These are phyloP conservation scores for Capronia epimyces DNA, from an alignment of 2,329 filamentous ascomycete species.

Conservation along the genomic window DNA sequence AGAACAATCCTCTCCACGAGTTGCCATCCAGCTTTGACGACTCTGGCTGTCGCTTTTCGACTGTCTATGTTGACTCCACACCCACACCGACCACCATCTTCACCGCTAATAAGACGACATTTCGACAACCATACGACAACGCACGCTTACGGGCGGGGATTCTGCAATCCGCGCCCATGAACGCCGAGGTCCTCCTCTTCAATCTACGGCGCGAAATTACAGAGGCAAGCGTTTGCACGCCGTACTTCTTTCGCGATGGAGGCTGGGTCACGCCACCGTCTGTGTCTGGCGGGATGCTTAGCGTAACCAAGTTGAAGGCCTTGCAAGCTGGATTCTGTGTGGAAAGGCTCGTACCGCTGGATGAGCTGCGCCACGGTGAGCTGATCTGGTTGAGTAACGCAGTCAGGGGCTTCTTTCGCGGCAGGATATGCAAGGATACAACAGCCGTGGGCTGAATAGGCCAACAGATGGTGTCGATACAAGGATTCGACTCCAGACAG, in stretches of 20 bases:
- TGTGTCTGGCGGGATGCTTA: slow-evolving; percentile 73
- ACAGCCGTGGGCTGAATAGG: not conserved
- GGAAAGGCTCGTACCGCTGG: slow-evolving; percentile 56
- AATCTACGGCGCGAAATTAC: slow-evolving; percentile 64
- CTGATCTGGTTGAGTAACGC: slow-evolving; percentile 86
- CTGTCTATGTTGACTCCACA: not conserved
- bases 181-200: slow-evolving; percentile 69
- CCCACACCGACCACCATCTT: slow-evolving; percentile 44
- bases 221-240: slow-evolving; percentile 77
- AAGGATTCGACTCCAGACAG: too few species aligned
- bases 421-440: not conserved
- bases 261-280: slow-evolving; percentile 76
- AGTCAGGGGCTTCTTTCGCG: slow-evolving; percentile 63
- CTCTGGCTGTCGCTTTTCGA: not conserved
- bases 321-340: slow-evolving; percentile 62
- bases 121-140: slow-evolving; percentile 63
- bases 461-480: too few species aligned
- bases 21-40: not conserved
- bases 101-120: slow-evolving; percentile 82
- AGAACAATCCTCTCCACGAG: not conserved
- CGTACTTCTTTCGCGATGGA: slow-evolving; percentile 66
- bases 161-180: slow-evolving; percentile 32
- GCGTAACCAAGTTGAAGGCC: slow-evolving; percentile 79
- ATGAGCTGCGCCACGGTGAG: slow-evolving; percentile 56
- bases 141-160: slow-evolving; percentile 61